These are phyloP conservation scores for Coleophoma eucalyptorum DNA, from an alignment of 2,329 filamentous ascomycete species.

Conservation along the genomic window DNA sequence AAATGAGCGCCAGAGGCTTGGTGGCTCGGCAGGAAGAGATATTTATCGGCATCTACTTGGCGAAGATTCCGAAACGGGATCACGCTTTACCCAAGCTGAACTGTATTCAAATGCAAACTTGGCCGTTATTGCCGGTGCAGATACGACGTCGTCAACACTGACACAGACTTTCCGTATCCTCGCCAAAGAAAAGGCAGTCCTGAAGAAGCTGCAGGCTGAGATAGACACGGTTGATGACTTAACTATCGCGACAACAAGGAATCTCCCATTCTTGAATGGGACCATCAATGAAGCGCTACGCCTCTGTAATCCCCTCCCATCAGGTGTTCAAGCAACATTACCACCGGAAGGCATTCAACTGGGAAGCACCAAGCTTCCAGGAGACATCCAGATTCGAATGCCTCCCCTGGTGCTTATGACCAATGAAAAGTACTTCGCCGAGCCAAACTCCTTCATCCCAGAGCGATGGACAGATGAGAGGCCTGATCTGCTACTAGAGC, in stretches of 20 bases:
- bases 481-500: no score
- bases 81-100: no score
- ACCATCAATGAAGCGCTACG: constrained; percentile 11
- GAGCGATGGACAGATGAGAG: no score
- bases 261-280: constrained; percentile 7
- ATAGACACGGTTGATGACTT: no score
- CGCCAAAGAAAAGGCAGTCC: no score
- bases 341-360: constrained; percentile 7
- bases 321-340: constrained; percentile 8
- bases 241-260: constrained; percentile 3
- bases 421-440: constrained; percentile 11
- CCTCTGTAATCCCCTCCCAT: constrained; percentile 9
- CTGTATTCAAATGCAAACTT: no score
- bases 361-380: constrained; percentile 5
- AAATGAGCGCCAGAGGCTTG: constrained; percentile 6
- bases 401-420: constrained; percentile 9
- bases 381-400: constrained; percentile 9
- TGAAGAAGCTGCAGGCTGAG: no score
- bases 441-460: no score
- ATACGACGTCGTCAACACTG: no score
- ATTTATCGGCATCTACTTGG: constrained; percentile 3
- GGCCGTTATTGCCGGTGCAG: no score
- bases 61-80: no score
- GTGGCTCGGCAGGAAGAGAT: constrained; percentile 9
- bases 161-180: no score